Evolutionary conservation across 805 yeast genomes (phyloP).

Genomic region (Saccharomyces eubayanus): DNA sequence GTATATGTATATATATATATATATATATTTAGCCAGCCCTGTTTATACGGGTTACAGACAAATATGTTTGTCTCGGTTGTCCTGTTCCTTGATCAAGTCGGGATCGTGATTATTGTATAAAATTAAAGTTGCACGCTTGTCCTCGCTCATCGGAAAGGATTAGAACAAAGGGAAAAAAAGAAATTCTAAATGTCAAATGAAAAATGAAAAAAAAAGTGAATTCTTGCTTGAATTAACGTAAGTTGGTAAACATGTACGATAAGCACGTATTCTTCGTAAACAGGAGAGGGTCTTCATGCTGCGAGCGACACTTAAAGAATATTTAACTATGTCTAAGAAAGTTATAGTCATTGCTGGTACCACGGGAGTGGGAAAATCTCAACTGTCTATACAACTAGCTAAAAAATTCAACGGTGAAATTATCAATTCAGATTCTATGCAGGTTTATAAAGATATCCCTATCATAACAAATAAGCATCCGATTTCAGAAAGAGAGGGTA

Average conservation of each 20-base stretch:
- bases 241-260: not conserved
- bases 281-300: not conserved
- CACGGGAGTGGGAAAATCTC: conserved; percentile 95
- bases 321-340: conserved; percentile 17
- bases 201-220: not conserved
- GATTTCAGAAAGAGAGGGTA: conserved; percentile 56
- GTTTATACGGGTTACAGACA: not conserved
- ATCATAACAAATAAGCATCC: conserved; percentile 93
- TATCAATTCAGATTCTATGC: conserved; percentile 96
- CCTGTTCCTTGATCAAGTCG: not conserved
- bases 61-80: not conserved
- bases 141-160: not conserved
- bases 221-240: not conserved
- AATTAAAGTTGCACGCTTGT: not conserved
- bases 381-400: conserved; percentile 60
- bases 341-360: conserved; percentile 77
- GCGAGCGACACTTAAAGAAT: not conserved
- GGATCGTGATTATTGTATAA: not conserved
- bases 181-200: not conserved
- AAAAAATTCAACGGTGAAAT: conserved; percentile 73
- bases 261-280: not conserved
- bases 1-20: too few species aligned
- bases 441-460: conserved; percentile 67
- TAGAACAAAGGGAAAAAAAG: not conserved
- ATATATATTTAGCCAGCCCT: not conserved